Conservation (phyloP, 129 eudicot species). For the Tagetes erecta region DNA sequence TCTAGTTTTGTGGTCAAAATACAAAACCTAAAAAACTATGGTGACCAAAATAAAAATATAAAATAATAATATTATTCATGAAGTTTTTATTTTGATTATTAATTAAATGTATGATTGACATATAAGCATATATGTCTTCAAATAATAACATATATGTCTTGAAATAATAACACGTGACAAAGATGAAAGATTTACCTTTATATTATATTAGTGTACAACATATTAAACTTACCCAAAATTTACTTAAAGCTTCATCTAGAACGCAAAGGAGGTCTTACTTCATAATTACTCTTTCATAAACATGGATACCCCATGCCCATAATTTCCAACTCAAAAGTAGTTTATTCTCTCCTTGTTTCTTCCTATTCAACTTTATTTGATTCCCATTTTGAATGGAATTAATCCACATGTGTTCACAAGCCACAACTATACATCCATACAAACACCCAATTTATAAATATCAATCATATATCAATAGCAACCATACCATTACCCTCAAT, state of each 20-base stretch:
- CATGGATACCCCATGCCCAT: conserved; percentile 8
- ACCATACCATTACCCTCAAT: conserved; percentile 14
- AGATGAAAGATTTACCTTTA: too few species aligned
- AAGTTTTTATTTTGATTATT: too few species aligned
- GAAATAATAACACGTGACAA: too few species aligned
- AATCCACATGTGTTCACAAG: conserved; percentile 25
- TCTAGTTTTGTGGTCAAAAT: too few species aligned
- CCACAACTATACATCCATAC: conserved; percentile 12
- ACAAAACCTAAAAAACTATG: too few species aligned
- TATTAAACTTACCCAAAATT: background rate
- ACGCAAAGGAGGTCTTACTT: background rate
- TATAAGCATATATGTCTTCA: too few species aligned
- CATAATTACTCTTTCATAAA: background rate
- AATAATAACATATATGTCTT: too few species aligned
- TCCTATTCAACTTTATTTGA: conserved; percentile 25
- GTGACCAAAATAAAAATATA: too few species aligned
- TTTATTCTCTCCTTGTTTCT: conserved; percentile 26
- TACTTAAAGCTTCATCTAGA: background rate
- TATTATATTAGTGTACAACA: background rate
- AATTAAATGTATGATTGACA: too few species aligned
- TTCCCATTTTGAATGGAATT: conserved; percentile 33
- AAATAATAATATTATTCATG: too few species aligned
- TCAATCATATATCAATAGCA: conserved; percentile 15
- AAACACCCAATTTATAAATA: background rate
- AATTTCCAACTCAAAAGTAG: conserved; percentile 1